Percentiles rank a stretch among this genome's conserved stretches.
Conservation (phyloP, 129 eudicot species). For the Apium graveolens region DNA sequence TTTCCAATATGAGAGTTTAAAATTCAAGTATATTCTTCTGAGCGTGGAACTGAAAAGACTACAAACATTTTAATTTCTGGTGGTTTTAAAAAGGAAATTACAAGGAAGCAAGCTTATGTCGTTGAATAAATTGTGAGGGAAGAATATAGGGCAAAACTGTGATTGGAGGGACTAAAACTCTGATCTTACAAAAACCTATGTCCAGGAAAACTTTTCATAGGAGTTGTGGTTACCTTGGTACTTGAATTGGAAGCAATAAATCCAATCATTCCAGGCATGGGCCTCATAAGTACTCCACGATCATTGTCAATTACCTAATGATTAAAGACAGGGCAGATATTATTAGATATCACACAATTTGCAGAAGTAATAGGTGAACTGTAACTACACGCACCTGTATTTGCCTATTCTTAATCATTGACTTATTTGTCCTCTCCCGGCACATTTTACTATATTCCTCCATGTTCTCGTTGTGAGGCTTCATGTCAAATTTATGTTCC, state of each 20-base stretch:
- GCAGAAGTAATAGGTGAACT: not conserved
- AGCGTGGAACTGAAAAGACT: not conserved
- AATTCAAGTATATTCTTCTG: not conserved
- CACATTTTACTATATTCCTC: conserved; percentile 87
- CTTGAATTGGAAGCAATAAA: conserved; percentile 34
- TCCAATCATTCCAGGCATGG: conserved; percentile 82
- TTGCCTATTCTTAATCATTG: conserved; percentile 82
- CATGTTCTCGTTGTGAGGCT: conserved; percentile 63
- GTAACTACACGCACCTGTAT: conserved; percentile 40
- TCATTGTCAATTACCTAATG: conserved; percentile 65
- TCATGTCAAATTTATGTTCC: conserved; percentile 92
- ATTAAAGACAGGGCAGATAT: not conserved
- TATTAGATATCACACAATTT: not conserved
- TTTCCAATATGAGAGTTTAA: not conserved
- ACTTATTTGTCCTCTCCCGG: conserved; percentile 74
- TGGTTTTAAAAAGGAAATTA: not conserved
- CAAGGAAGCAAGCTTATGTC: not conserved
- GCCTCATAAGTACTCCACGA: conserved; percentile 73
- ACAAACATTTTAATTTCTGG: not conserved
- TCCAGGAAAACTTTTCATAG: not conserved
- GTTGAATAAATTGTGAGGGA: not conserved
- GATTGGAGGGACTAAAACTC: not conserved
- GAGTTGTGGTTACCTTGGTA: conserved; percentile 35
- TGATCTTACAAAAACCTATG: not conserved
- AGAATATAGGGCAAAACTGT: not conserved